Conservation (phyloP, 805 yeast species). For the Candida awuae region DNA sequence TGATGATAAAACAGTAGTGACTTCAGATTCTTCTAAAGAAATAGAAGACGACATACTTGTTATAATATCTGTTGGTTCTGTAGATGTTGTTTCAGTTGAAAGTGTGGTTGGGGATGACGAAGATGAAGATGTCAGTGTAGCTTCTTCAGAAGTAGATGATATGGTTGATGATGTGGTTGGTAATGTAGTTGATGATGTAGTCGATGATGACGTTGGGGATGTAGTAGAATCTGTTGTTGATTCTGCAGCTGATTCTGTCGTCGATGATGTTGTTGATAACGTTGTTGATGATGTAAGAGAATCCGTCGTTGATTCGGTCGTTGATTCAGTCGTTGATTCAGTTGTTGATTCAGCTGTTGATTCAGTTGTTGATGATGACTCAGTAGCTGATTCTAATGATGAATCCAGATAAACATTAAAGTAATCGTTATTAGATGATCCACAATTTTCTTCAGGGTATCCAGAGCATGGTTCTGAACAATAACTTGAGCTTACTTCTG, state of each 20-base stretch:
- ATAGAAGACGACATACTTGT: conserved; percentile 9
- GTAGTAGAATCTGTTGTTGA: conserved; percentile 16
- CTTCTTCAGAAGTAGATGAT: conserved; percentile 10
- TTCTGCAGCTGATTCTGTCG: conserved; percentile 16
- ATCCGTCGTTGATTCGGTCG: conserved; percentile 6
- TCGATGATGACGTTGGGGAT: conserved; percentile 10
- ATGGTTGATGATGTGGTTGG: conserved; percentile 12
- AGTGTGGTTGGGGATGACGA: conserved; percentile 11
- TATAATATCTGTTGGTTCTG: conserved; percentile 6
- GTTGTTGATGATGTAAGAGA: conserved; percentile 10
- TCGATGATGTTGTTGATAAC: conserved; percentile 11
- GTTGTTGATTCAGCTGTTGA: conserved; percentile 10
- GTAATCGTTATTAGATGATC: conserved; percentile 33
- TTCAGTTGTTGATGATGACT: conserved; percentile 11
- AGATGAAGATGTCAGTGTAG: conserved; percentile 11
- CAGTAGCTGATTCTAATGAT: background rate
- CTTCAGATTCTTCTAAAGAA: conserved; percentile 9
- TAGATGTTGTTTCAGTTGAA: conserved; percentile 12
- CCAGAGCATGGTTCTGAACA: conserved; percentile 52
- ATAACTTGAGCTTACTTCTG: conserved; percentile 21
- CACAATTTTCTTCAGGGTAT: conserved; percentile 57
- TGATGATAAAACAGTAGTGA: conserved; percentile 12
- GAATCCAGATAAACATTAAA: conserved; percentile 39
- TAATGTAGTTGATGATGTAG: conserved; percentile 13
- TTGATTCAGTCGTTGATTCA: conserved; percentile 5